Percentiles rank a stretch among this genome's conserved stretches.
These are phyloP conservation scores for Spencermartinsiella europaea DNA, from an alignment of 805 yeast genomes.

Conservation along the genomic window DNA sequence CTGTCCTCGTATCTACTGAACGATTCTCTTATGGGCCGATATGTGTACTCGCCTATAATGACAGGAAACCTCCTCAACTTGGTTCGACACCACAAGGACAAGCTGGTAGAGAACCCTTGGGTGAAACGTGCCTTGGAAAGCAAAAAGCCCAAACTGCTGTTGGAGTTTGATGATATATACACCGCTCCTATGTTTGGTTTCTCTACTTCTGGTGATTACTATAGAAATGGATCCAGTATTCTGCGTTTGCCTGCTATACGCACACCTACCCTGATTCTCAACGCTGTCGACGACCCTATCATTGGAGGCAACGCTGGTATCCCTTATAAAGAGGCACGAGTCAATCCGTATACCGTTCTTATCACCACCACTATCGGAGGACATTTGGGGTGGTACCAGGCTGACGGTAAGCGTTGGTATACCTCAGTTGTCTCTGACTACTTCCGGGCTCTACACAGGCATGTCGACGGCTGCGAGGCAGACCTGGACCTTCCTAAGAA, in stretches of 20 bases:
- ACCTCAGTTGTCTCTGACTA: slow-evolving; percentile 46
- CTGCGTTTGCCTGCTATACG: slow-evolving; percentile 46
- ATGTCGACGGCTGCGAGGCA: slow-evolving; percentile 23
- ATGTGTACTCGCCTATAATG: slow-evolving; percentile 49
- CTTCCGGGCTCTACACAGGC: slow-evolving; percentile 33
- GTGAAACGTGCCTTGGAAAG: slow-evolving; percentile 29
- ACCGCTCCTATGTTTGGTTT: slow-evolving; percentile 67
- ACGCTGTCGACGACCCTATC: slow-evolving; percentile 71
- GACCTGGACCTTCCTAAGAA: slow-evolving; percentile 13
- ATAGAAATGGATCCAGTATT: slow-evolving; percentile 55
- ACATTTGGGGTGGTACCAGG: slow-evolving; percentile 73
- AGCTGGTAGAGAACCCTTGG: slow-evolving; percentile 29
- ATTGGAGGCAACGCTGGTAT: slow-evolving; percentile 44
- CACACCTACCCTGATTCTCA: slow-evolving; percentile 61
- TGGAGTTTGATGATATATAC: slow-evolving; percentile 58
- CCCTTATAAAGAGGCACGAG: slow-evolving; percentile 46
- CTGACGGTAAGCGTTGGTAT: slow-evolving; percentile 63
- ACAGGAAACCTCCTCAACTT: slow-evolving; percentile 42
- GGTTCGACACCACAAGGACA: slow-evolving; percentile 39
- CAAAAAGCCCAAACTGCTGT: slow-evolving; percentile 28
- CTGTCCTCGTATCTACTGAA: slow-evolving; percentile 44
- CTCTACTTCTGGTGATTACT: slow-evolving; percentile 59
- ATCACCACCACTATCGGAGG: slow-evolving; percentile 69
- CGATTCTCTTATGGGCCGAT: slow-evolving; percentile 37
- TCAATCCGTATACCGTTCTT: slow-evolving; percentile 56